Conservation (phyloP, 805 yeast species). For the Candida saitoana region DNA sequence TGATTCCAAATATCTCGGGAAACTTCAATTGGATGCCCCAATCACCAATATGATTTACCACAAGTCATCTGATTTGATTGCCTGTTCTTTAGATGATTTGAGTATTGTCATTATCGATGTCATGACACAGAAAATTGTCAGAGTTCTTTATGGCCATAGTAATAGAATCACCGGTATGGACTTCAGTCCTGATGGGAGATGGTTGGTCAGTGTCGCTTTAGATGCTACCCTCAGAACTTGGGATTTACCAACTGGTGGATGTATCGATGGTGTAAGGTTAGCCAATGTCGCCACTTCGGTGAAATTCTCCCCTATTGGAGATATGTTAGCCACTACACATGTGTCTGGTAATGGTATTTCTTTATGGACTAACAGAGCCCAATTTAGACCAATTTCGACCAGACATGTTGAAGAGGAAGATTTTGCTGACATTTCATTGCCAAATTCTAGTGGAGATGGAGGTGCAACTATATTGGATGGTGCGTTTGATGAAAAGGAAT, state of each 20-base stretch:
- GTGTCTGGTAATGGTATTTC: conserved; percentile 86
- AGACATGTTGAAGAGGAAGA: conserved; percentile 74
- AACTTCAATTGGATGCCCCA: conserved; percentile 68
- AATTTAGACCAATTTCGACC: conserved; percentile 71
- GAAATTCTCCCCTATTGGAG: conserved; percentile 82
- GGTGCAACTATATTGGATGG: conserved; percentile 72
- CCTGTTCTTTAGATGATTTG: conserved; percentile 81
- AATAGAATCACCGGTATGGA: conserved; percentile 85
- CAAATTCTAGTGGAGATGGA: conserved; percentile 76
- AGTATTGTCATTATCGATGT: conserved; percentile 80
- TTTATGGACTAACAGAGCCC: conserved; percentile 89
- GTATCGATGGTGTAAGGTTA: conserved; percentile 85
- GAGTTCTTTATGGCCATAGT: conserved; percentile 85
- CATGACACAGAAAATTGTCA: conserved; percentile 73
- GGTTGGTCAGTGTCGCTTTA: conserved; percentile 79
- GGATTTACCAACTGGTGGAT: conserved; percentile 96
- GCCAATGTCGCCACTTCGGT: conserved; percentile 77
- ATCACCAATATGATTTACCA: conserved; percentile 76
- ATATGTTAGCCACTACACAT: conserved; percentile 87
- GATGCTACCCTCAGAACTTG: conserved; percentile 91
- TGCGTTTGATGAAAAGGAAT: conserved; percentile 52
- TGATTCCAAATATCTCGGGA: conserved; percentile 62
- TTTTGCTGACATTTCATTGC: conserved; percentile 59
- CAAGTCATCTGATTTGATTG: conserved; percentile 76
- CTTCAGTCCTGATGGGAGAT: conserved; percentile 92